A percentile compares a stretch with the other conserved stretches of the same genome.
Conservation (phyloP, 1,139 yeast genomes). For the Taiozyma sp. region DNA sequence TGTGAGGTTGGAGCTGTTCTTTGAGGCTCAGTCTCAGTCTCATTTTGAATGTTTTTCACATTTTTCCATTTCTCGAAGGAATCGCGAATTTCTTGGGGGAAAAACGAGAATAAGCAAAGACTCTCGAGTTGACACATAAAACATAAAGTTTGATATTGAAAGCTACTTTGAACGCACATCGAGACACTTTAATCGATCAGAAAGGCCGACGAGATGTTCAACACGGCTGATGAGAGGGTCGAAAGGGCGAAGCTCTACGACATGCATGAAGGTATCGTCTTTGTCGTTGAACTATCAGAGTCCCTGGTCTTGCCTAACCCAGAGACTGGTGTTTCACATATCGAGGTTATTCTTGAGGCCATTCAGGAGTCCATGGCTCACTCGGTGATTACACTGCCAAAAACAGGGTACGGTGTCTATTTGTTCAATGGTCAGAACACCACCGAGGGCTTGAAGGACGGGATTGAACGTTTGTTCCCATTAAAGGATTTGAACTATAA, state of each 20-base stretch:
- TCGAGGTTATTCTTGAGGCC: constrained; percentile 49
- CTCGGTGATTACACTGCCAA: constrained; percentile 51
- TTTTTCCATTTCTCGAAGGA: neutral
- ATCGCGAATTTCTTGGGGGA: neutral
- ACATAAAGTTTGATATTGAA: no score
- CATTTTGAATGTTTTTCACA: neutral
- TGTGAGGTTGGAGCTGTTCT: neutral
- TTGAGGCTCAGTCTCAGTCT: neutral
- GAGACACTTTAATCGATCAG: neutral
- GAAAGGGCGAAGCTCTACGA: constrained; percentile 30
- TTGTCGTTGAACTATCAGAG: constrained; percentile 55
- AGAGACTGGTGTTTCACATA: constrained; percentile 35
- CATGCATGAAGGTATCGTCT: constrained; percentile 56
- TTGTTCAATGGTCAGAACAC: constrained; percentile 41
- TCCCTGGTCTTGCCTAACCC: constrained; percentile 36
- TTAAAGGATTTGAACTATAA: constrained; percentile 34
- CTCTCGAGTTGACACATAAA: no score
- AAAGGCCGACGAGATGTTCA: neutral
- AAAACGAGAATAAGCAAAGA: no score
- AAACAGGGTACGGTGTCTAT: constrained; percentile 64
- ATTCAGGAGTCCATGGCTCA: constrained; percentile 51
- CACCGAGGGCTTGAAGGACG: constrained; percentile 23
- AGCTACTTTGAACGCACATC: neutral
- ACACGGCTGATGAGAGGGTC: constrained; percentile 1
- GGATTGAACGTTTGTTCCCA: constrained; percentile 32